phyloP scores from a whole-genome alignment of 1,284 basidiomycete species.

The Exobasidium cylindrosporum region DNA sequence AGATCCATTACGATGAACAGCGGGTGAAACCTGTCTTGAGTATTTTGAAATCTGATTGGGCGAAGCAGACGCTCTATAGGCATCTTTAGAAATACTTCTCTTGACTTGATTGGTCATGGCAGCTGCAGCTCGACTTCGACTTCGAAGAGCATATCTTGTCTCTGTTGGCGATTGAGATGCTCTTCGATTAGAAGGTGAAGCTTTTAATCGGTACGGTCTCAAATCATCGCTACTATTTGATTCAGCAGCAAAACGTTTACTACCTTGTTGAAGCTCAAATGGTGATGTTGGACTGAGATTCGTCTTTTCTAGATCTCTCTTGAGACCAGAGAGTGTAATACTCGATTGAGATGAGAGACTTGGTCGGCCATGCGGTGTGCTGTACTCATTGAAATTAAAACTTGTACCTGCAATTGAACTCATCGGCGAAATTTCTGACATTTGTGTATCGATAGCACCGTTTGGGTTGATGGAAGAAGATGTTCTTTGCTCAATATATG shows the following conservation, averaged over 20 bases:
- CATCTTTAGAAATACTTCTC: neutral
- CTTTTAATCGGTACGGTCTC: neutral
- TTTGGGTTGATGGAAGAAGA: neutral
- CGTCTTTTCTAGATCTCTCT: slow-evolving; percentile 9
- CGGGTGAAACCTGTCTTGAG: neutral
- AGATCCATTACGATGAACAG: neutral
- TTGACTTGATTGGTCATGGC: neutral
- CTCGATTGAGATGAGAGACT: neutral
- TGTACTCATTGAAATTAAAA: neutral
- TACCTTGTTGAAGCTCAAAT: neutral
- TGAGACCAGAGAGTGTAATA: neutral
- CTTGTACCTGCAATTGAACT: neutral
- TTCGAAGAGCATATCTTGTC: neutral
- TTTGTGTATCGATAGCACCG: neutral
- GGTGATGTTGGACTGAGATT: neutral
- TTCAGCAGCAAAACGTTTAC: slow-evolving; percentile 8
- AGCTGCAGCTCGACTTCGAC: neutral
- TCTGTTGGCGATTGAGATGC: neutral
- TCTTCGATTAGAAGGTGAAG: neutral
- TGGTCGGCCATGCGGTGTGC: neutral
- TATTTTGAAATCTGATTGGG: neutral
- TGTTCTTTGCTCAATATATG: neutral
- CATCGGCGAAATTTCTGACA: neutral
- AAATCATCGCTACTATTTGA: neutral
- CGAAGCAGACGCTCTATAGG: neutral